Conservation (phyloP, 805 yeast species). For the Barnettozyma californica region DNA sequence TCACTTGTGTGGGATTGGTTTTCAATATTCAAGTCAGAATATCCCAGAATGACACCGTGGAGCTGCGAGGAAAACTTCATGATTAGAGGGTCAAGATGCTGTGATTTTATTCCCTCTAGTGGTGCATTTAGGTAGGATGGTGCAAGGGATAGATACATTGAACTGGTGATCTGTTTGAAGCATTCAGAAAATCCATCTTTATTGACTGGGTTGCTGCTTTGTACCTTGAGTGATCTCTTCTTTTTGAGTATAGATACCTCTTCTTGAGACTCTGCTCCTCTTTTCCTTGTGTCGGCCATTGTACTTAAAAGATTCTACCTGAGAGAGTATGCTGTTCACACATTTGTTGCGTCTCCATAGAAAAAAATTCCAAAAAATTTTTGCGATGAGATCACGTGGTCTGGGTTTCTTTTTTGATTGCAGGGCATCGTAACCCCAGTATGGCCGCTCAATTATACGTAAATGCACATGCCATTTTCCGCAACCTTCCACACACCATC, state of each 20-base stretch:
- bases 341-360: not conserved
- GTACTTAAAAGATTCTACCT: not conserved
- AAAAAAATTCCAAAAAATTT: not conserved
- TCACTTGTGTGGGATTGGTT: not conserved
- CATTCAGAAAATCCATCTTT: conserved; percentile 56
- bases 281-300: not conserved
- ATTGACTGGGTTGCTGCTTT: conserved; percentile 31
- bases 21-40: conserved; percentile 53
- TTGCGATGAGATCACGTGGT: conserved; percentile 1
- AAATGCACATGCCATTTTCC: not conserved
- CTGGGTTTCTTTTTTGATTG: not conserved
- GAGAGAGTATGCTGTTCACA: not conserved
- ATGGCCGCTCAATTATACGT: not conserved
- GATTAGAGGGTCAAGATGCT: conserved; percentile 84
- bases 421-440: not conserved
- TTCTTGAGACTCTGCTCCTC: not conserved
- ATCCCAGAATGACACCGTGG: conserved; percentile 81
- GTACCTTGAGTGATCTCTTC: conserved; percentile 15
- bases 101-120: conserved; percentile 71
- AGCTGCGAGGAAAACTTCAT: conserved; percentile 74
- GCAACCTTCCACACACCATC: not conserved
- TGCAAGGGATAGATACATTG: conserved; percentile 80
- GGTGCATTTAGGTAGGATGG: conserved; percentile 72
- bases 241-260: conserved; percentile 10
- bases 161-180: conserved; percentile 54